Percentiles rank a stretch among this genome's conserved stretches.
Conservation (phyloP, 768 basidiomycete genomes). For the Pleurotus eryngii region DNA sequence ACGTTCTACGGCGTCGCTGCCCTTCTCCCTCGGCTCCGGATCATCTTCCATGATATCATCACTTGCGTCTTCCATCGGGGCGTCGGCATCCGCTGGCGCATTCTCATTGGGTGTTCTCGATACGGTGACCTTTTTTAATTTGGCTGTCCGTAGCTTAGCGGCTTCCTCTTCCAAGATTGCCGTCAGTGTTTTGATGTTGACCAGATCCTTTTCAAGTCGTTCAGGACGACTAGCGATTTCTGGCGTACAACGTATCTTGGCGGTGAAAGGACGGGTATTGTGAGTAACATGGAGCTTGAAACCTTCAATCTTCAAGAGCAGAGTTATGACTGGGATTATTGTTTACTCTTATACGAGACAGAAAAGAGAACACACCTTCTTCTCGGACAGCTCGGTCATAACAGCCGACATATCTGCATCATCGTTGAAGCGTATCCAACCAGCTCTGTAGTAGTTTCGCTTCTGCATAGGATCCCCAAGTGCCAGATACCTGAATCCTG, state of each 20-base stretch:
- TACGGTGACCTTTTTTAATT: slow-evolving; percentile 23
- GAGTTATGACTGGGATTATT: no score
- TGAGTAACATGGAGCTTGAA: slow-evolving; percentile 92
- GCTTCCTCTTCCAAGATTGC: slow-evolving; percentile 73
- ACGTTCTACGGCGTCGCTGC: slow-evolving; percentile 79
- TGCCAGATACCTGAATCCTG: slow-evolving; percentile 86
- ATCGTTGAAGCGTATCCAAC: slow-evolving; percentile 85
- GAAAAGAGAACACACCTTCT: slow-evolving; percentile 56
- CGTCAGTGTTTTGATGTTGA: slow-evolving; percentile 70
- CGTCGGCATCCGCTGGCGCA: slow-evolving; percentile 27
- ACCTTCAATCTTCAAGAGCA: slow-evolving; percentile 71
- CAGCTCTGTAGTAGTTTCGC: slow-evolving; percentile 91
- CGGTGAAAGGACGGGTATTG: slow-evolving; percentile 72
- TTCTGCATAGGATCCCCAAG: slow-evolving; percentile 91
- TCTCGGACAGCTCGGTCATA: slow-evolving; percentile 73
- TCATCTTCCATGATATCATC: slow-evolving; percentile 47
- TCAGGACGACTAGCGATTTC: slow-evolving; percentile 79
- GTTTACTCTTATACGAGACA: no score
- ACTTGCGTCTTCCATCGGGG: slow-evolving; percentile 26
- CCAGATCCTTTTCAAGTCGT: slow-evolving; percentile 77
- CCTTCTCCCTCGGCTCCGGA: slow-evolving; percentile 57
- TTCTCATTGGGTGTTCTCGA: slow-evolving; percentile 23
- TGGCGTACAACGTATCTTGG: slow-evolving; percentile 76
- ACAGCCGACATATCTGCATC: slow-evolving; percentile 79
- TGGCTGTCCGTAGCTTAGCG: slow-evolving; percentile 43